These are phyloP conservation scores for Zygosaccharomyces pseudobailii DNA, from an alignment of 1,139 yeast species.

Conservation along the genomic window DNA sequence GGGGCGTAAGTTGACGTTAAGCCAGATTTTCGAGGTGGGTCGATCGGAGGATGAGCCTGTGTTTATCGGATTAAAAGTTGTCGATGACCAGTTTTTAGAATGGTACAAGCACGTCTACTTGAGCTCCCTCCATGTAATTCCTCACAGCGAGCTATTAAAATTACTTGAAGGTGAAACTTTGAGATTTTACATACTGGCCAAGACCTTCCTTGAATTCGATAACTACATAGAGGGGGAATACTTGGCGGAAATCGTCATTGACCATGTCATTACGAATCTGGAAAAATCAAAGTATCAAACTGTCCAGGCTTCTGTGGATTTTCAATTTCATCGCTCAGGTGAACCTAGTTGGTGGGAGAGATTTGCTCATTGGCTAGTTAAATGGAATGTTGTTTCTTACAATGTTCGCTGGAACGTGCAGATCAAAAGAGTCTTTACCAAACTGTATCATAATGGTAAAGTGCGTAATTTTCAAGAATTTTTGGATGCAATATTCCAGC, in stretches of 20 bases:
- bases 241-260: conserved; percentile 29
- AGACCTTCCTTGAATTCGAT: conserved; percentile 29
- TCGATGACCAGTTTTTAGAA: conserved; percentile 30
- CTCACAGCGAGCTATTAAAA: conserved; percentile 11
- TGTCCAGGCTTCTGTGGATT: conserved; percentile 32
- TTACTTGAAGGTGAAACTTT: conserved; percentile 17
- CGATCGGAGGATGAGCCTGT: conserved; percentile 12
- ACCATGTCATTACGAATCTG: conserved; percentile 23
- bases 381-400: conserved; percentile 30
- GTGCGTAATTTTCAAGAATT: conserved; percentile 25
- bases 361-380: conserved; percentile 29
- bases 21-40: conserved; percentile 22
- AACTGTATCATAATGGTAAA: conserved; percentile 14
- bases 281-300: conserved; percentile 32
- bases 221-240: conserved; percentile 30
- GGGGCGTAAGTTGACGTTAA: conserved; percentile 18
- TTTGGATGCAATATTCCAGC: conserved; percentile 26
- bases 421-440: conserved; percentile 24
- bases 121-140: conserved; percentile 20
- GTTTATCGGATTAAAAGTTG: conserved; percentile 28
- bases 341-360: conserved; percentile 28
- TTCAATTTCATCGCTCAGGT: conserved; percentile 20
- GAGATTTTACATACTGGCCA: conserved; percentile 23
- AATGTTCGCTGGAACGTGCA: conserved; percentile 33
- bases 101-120: conserved; percentile 30